A percentile compares a stretch with the other conserved stretches of the same genome.
Conservation (phyloP, 2,329 filamentous ascomycete species). For the Apiospora marii region DNA sequence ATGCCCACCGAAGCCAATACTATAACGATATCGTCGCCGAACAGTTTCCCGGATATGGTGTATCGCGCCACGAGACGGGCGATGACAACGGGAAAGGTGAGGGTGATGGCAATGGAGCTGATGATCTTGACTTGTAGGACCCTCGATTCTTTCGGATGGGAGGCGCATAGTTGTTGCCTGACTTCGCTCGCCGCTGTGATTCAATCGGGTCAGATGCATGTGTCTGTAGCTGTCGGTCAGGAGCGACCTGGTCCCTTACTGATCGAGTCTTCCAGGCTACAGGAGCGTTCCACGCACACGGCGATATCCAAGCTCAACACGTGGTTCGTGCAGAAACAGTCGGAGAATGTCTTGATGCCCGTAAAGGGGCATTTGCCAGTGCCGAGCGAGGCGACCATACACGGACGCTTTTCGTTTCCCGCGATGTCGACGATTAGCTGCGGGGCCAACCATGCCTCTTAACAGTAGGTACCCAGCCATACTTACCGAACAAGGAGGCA, state of each 20-base stretch:
- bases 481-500: not conserved
- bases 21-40: slow-evolving; percentile 33
- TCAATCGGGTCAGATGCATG: not conserved
- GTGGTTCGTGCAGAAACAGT: slow-evolving; percentile 32
- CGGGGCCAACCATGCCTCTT: too few relatives aligned
- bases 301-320: slow-evolving; percentile 29
- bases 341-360: slow-evolving; percentile 26
- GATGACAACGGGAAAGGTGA: slow-evolving; percentile 30
- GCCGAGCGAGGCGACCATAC: slow-evolving; percentile 12
- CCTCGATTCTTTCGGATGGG: slow-evolving; percentile 33
- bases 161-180: slow-evolving; percentile 29
- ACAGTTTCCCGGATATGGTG: slow-evolving; percentile 29
- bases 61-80: slow-evolving; percentile 33
- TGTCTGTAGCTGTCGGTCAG: not conserved
- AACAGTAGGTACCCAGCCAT: not conserved
- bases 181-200: not conserved
- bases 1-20: slow-evolving; percentile 15
- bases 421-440: not conserved
- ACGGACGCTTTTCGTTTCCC: not conserved
- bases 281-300: slow-evolving; percentile 32
- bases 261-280: slow-evolving; percentile 32
- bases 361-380: slow-evolving; percentile 29
- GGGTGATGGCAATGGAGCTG: slow-evolving; percentile 26
- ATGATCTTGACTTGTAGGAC: slow-evolving; percentile 28
- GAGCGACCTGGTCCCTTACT: not conserved